Base-by-base conservation (phyloP, 1,139 yeast species). In the Taphrina wiesneri region DNA sequence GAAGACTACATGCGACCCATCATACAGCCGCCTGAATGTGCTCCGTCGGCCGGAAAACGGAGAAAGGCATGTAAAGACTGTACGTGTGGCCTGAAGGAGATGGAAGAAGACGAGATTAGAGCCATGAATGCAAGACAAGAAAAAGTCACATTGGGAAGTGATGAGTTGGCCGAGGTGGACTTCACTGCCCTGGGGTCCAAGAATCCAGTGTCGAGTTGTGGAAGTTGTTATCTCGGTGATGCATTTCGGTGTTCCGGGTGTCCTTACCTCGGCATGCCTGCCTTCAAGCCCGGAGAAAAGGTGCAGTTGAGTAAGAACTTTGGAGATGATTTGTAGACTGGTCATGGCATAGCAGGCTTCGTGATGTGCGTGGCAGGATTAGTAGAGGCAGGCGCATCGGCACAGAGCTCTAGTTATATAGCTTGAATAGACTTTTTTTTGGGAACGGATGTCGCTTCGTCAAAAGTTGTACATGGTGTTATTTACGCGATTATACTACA, bases 181-280 rank as follows among this genome's bases (percentile, higher is more conserved):
- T 95, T 93, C 77, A 93, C 99, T 0, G 46, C 56, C 19, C 86
- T 92, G 17, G 90, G 91, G 70, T 98, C 98, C 45, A 93, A 92
- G 76, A 76, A 80, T 3, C 83, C 84, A 7, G 97, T 98, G 39
- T 53, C 67, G n/a, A 97, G 97, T 0, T 93, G 99, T 79, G 97
- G 97, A 23, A 89, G 96, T 11, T 93, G 99, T 79, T 87, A 98
- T 0, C 82, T 93, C 67, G 99, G 99, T 47, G 99, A 93, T 77
- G 99, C 99, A 0, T 93, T 93, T 79, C 82, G 99, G 74, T 93
- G 99, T 77, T 96, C 92, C 73, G 97, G 98, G 2, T 93, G 99
- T 78, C 99, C 99, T 52, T 95, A 86, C 77, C 80, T 93, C 72
- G 99, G 99, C 0, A 81, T 95, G 67, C 99, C 99, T 9, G 97